Conservation (phyloP, 768 basidiomycete genomes). For the Agrocybe pediades region DNA sequence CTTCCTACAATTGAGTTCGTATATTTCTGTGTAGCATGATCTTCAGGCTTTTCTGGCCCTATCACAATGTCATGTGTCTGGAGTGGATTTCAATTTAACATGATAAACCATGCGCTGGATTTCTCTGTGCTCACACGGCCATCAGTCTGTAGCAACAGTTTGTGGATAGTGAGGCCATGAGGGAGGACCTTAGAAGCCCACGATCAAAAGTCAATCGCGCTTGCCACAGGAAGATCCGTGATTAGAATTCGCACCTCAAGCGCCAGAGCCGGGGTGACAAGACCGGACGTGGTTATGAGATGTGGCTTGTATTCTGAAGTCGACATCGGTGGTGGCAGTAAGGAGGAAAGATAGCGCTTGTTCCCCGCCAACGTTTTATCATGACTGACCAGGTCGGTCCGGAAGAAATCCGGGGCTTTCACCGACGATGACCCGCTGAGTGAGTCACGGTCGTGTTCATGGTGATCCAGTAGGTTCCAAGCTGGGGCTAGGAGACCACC, state of each 20-base stretch:
- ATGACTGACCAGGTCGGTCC: slow-evolving; percentile 1
- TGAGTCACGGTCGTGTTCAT: not conserved
- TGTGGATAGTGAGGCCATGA: slow-evolving; percentile 68
- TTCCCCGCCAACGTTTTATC: slow-evolving; percentile 4
- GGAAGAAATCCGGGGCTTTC: slow-evolving; percentile 13
- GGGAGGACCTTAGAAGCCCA: slow-evolving; percentile 55
- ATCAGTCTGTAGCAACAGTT: slow-evolving; percentile 63
- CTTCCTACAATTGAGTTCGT: slow-evolving; percentile 74
- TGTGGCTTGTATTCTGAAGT: slow-evolving; percentile 48
- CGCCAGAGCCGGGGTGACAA: slow-evolving; percentile 57
- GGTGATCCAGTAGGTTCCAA: not conserved
- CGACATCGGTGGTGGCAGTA: slow-evolving; percentile 3
- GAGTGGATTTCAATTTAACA: slow-evolving; percentile 2
- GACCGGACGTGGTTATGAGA: slow-evolving; percentile 49
- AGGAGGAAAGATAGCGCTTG: slow-evolving; percentile 3
- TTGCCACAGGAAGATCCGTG: slow-evolving; percentile 1
- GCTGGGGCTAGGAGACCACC: too few relatives aligned
- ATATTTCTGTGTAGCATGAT: slow-evolving; percentile 64
- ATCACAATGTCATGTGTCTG: slow-evolving; percentile 79
- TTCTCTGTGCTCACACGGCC: slow-evolving; percentile 49
- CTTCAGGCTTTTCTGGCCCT: slow-evolving; percentile 65
- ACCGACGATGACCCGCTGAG: slow-evolving; percentile 16
- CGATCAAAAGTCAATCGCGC: slow-evolving; percentile 9
- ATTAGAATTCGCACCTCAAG: slow-evolving; percentile 52
- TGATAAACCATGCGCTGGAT: not conserved